phyloP scores from a whole-genome alignment of 495 filamentous ascomycete species.

The Aspergillus hancockii region DNA sequence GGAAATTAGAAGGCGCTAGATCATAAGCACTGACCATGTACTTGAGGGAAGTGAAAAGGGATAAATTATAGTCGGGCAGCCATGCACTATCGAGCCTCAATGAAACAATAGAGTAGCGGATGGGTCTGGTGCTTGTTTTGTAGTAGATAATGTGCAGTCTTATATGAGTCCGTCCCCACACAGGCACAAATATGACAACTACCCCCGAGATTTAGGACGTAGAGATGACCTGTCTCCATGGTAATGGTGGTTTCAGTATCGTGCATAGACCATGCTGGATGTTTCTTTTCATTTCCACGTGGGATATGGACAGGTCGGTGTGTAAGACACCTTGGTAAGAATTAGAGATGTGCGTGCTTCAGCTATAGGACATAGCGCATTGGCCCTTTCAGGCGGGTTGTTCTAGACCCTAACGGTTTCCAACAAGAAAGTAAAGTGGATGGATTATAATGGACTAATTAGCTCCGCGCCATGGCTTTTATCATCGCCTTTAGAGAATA shows the following conservation, averaged over 20 bases:
- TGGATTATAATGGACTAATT: not conserved
- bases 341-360: constrained; percentile 23
- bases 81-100: not conserved
- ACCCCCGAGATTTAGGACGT: not conserved
- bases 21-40: not conserved
- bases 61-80: constrained; percentile 1
- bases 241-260: not conserved
- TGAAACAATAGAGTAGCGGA: not conserved
- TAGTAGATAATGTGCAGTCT: not conserved
- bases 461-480: not conserved
- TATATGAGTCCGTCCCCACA: not conserved
- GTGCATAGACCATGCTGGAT: not conserved
- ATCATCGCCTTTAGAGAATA: not conserved
- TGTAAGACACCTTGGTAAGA: not conserved
- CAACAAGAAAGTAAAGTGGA: not conserved
- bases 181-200: not conserved
- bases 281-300: not conserved
- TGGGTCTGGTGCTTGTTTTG: not conserved
- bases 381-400: not conserved
- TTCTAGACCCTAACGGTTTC: not conserved
- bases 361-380: constrained; percentile 39
- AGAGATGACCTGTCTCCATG: not conserved
- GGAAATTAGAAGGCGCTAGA: not conserved
- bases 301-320: not conserved
- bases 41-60: not conserved